phyloP scores from a whole-genome alignment of 257 asterid species.

The Mentha longifolia region DNA sequence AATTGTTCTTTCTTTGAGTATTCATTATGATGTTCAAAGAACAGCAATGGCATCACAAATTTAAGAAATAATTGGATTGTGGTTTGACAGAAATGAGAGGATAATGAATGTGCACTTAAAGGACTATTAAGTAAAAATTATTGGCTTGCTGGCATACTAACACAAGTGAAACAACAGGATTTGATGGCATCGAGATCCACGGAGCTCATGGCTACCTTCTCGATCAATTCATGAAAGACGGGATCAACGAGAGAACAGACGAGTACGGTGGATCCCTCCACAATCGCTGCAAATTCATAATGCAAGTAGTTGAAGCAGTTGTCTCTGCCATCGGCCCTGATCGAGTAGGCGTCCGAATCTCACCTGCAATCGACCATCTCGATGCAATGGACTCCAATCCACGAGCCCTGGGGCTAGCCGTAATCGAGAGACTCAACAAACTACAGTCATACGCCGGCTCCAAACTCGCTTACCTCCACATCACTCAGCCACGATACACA shows the following conservation, averaged over 20 bases:
- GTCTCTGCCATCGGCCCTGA: conserved; percentile 75
- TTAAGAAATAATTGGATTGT: not conserved
- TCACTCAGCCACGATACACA: conserved; percentile 88
- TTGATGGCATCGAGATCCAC: conserved; percentile 89
- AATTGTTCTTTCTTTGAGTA: not conserved
- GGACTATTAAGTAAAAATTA: not conserved
- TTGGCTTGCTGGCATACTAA: conserved; percentile 20
- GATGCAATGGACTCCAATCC: conserved; percentile 93
- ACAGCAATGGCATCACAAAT: not conserved
- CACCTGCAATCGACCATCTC: conserved; percentile 94
- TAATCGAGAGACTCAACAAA: conserved; percentile 68
- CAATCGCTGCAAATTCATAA: conserved; percentile 77
- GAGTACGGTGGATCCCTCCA: conserved; percentile 81
- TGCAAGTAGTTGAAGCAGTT: conserved; percentile 64
- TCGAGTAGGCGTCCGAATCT: conserved; percentile 76
- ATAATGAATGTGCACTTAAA: not conserved
- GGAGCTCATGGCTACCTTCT: conserved; percentile 97
- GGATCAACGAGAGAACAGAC: conserved; percentile 81
- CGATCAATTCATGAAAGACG: conserved; percentile 87
- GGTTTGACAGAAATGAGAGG: not conserved
- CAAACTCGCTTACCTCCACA: conserved; percentile 74
- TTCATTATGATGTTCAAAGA: no score
- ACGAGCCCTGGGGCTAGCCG: conserved; percentile 69
- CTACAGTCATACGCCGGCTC: conserved; percentile 50
- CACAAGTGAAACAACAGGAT: conserved; percentile 51